Percentiles rank a stretch among this genome's conserved stretches.
These are phyloP conservation scores for Solanum rostratum DNA, from an alignment of 257 asterid genomes.

Conservation along the genomic window DNA sequence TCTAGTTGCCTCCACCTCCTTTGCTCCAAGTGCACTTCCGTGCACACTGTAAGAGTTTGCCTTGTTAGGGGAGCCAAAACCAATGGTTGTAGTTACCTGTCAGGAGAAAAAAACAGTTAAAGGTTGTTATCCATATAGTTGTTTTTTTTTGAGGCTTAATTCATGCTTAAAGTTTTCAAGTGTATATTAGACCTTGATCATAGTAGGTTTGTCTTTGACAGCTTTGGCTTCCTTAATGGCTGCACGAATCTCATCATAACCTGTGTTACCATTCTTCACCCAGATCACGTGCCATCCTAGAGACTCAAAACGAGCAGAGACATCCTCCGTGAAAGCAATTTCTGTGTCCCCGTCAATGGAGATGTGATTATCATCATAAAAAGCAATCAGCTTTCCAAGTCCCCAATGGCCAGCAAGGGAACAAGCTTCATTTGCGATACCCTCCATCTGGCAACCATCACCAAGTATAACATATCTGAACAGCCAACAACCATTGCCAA, in stretches of 20 bases:
- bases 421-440: conserved; percentile 80
- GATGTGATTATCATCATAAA: conserved; percentile 89
- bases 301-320: conserved; percentile 68
- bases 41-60: conserved; percentile 72
- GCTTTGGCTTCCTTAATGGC: conserved; percentile 93
- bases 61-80: conserved; percentile 76
- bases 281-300: conserved; percentile 98
- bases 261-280: conserved; percentile 94
- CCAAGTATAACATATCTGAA: conserved; percentile 49
- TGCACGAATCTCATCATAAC: conserved; percentile 89
- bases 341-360: conserved; percentile 97
- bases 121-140: not conserved
- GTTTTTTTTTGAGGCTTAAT: not conserved
- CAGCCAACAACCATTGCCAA: not conserved
- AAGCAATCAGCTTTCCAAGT: conserved; percentile 87
- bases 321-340: conserved; percentile 88
- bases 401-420: conserved; percentile 99
- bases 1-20: conserved; percentile 97
- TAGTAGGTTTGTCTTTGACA: conserved; percentile 86
- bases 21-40: conserved; percentile 72
- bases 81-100: conserved; percentile 75
- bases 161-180: not conserved
- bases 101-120: not conserved
- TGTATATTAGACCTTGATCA: conserved; percentile 49
- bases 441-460: conserved; percentile 98